phyloP scores from a whole-genome alignment of 768 basidiomycete species.

The Dendrothele bispora region DNA sequence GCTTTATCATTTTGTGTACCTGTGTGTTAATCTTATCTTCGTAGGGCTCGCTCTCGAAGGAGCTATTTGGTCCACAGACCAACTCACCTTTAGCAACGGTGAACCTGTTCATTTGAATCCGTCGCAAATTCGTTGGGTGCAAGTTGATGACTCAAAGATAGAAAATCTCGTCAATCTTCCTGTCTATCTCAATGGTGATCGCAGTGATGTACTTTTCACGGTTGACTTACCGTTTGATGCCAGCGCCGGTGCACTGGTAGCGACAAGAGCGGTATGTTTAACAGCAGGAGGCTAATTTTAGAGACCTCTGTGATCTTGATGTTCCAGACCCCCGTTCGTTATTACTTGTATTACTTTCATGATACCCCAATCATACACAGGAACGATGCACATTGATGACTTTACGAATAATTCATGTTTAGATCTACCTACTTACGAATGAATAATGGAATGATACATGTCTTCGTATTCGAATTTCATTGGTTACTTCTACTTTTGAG shows the following conservation, averaged over 20 bases:
- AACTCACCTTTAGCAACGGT: constrained; percentile 82
- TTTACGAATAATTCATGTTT: too few species aligned
- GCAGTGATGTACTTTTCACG: constrained; percentile 89
- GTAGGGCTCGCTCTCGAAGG: constrained; percentile 87
- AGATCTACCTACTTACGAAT: too few species aligned
- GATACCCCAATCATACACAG: not conserved
- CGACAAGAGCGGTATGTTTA: constrained; percentile 88
- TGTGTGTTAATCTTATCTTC: constrained; percentile 9
- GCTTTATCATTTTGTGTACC: not conserved
- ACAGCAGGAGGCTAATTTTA: constrained; percentile 66
- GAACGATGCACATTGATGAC: not conserved
- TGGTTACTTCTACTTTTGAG: too few species aligned
- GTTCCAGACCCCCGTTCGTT: constrained; percentile 13
- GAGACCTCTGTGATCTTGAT: constrained; percentile 4
- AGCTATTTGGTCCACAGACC: constrained; percentile 69
- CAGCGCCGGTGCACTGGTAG: constrained; percentile 65
- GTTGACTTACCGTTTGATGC: constrained; percentile 80
- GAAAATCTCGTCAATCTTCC: constrained; percentile 72
- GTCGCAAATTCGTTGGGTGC: constrained; percentile 88
- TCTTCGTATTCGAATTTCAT: too few species aligned
- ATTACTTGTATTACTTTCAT: not conserved
- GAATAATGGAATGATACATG: too few species aligned
- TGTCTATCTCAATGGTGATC: constrained; percentile 88
- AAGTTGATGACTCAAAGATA: constrained; percentile 42
- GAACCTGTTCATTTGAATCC: constrained; percentile 75